Evolutionary conservation across 108 stramenopile species (phyloP), one percentile per base, ranked within the genome.

Genomic region (Hondaea fermentalgiana): DNA sequence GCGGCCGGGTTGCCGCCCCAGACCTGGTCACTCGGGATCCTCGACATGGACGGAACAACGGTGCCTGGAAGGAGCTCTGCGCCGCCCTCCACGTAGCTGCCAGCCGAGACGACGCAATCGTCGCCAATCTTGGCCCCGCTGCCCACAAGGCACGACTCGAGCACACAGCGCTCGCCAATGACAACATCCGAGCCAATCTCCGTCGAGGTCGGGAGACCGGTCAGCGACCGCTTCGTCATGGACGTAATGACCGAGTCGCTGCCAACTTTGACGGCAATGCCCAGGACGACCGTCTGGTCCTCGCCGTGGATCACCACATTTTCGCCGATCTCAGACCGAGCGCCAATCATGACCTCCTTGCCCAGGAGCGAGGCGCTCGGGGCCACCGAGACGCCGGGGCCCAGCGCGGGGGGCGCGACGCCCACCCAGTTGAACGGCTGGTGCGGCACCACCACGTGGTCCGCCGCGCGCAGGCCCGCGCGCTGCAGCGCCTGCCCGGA

Each of bases 401-500:
- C 49, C 17, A 83, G 43, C 12, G 12, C 23, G 45, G 76, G 76
- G 12, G 49, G 76, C 76, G 8, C 28, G 49, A 53, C 23, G 76
- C 76, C 76, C 10, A 83, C 76, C 45, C 45, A 83, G 76, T 28
- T 21, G 76, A 21, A 83, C 76, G 76, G 49, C 25, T 47, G 43
- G 45, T 47, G 76, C 49, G 76, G 49, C 25, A 83, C 76, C 10
- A 53, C 76, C 45, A 83, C 76, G 76, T 53, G 12, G 23, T 53
- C 23, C 10, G 49, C 45, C 19, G 23, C 51, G 51, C 76, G 76
- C 8, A 83, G 49, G 49, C 76, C 76, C 10, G 51, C 49, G 45
- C 76, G 76, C 76, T 83, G 76, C 49, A 83, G 6, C 49, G 76
- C 76, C 76, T 83, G 76, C 19, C 76, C 76, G 10, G 76, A 45